Conservation (phyloP, 169 alveolate genomes). For the Eimeria necatrix region DNA sequence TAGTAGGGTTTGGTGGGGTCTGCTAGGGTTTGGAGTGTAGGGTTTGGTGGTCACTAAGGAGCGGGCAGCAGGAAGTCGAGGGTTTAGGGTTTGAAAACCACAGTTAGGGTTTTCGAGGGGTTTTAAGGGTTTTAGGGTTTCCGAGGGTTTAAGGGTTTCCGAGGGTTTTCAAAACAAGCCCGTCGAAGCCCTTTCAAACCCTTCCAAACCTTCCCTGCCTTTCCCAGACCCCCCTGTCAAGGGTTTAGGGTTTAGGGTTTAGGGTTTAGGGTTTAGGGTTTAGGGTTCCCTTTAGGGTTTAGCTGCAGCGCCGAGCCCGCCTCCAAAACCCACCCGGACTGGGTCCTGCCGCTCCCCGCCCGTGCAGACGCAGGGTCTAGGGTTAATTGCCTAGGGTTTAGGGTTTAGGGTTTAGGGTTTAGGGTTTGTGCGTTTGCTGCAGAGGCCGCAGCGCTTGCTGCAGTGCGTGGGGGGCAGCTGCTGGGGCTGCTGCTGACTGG, state of each 20-base stretch:
- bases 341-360: too few species aligned
- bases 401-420: constrained; percentile 3
- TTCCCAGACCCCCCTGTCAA: too few species aligned
- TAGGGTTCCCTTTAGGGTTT: background rate
- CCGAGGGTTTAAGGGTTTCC: background rate
- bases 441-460: background rate
- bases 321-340: too few species aligned
- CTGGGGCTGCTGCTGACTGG: background rate
- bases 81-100: constrained; percentile 2
- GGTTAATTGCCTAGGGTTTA: background rate
- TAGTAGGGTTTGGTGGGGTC: background rate
- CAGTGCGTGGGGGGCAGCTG: background rate
- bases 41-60: constrained; percentile 22
- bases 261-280: constrained; percentile 17
- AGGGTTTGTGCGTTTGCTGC: background rate
- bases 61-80: background rate
- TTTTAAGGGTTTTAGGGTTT: background rate
- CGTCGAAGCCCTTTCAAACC: too few species aligned
- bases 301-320: too few species aligned
- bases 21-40: constrained; percentile 12
- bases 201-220: too few species aligned
- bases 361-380: too few species aligned
- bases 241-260: constrained; percentile 29
- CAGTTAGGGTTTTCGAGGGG: background rate
- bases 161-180: too few species aligned